Evolutionary conservation across 179 eudicot genomes (phyloP).

Genomic region (Amaranthus tricolor): DNA sequence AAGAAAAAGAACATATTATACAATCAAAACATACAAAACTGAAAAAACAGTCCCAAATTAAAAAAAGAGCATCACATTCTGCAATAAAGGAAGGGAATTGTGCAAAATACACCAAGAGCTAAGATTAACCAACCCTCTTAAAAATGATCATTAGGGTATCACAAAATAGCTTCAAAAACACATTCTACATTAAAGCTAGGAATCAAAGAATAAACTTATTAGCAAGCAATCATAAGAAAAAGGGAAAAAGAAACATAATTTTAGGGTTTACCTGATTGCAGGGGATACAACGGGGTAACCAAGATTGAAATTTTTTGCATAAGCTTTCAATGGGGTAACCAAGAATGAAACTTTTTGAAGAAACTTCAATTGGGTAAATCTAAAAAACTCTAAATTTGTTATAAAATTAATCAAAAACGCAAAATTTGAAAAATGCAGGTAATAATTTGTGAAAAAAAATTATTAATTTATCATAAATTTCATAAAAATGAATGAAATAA

Average conservation of each 20-base stretch:
- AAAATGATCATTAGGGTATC: slow-evolving; percentile 23
- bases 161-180: slow-evolving; percentile 16
- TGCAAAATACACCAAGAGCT: slow-evolving; percentile 5
- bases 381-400: background rate
- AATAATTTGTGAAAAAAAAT: background rate
- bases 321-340: slow-evolving; percentile 23
- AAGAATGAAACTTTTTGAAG: slow-evolving; percentile 33
- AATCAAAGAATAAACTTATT: slow-evolving; percentile 50
- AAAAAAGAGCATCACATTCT: slow-evolving; percentile 20
- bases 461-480: background rate
- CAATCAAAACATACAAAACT: background rate
- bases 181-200: slow-evolving; percentile 18
- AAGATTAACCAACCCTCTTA: slow-evolving; percentile 21
- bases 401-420: slow-evolving; percentile 4
- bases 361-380: slow-evolving; percentile 12
- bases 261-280: slow-evolving; percentile 40
- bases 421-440: background rate
- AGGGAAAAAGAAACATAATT: slow-evolving; percentile 19
- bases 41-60: background rate
- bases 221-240: slow-evolving; percentile 49
- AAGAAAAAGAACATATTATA: slow-evolving; percentile 7
- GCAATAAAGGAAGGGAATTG: slow-evolving; percentile 11
- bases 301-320: slow-evolving; percentile 33
- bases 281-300: slow-evolving; percentile 26
- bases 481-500: slow-evolving; percentile 3